Evolutionary conservation across 139 green algal species (phyloP), one percentile per base, ranked within the genome.

Genomic region (Chlorella sp.): DNA sequence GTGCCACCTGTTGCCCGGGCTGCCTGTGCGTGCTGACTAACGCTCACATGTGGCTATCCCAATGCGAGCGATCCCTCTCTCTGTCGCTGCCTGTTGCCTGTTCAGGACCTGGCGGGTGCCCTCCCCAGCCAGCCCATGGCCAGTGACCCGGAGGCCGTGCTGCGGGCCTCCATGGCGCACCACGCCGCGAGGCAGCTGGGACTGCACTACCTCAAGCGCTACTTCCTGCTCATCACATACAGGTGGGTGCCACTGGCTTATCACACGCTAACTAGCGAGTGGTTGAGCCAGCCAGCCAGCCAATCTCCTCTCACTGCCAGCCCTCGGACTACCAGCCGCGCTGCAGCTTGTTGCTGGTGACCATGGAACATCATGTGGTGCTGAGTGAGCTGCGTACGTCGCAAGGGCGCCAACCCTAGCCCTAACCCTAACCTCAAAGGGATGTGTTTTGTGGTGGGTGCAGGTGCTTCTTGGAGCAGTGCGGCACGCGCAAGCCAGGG

Each of bases 131-230:
- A 20, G 24, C 36, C 42, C 23, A 59, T 72, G 67, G 24, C 23
- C 5, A 29, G 32, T 49, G 49, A 73, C 67, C 49, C 49, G 14
- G 24, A 62, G 17, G 49, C 69, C 33, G 69, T 62, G 23, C 66
- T 49, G 35, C 14, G 31, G 31, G 69, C 51, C 26, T 31, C 20
- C 42, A n/a, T 60, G 35, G 26, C 69, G 14, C 27, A 80, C 59
- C 85, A 75, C 59, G 88, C 90, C 2, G 87, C 92, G 0, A 81
- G 89, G 24, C 82, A 91, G 35, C 83, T 97, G 36, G 93, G 92
- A 14, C 77, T 95, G 74, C 92, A 97, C 81, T 97, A 97, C 85
- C 87, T 97, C 32, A 87, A 93, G 81, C 81, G 92, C 71, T 96
- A 97, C 77, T 94, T 95, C 73, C 88, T 89, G 74, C 83, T 95